Base-by-base conservation (phyloP, 139 green algal species). In the Micractinium conductrix region DNA sequence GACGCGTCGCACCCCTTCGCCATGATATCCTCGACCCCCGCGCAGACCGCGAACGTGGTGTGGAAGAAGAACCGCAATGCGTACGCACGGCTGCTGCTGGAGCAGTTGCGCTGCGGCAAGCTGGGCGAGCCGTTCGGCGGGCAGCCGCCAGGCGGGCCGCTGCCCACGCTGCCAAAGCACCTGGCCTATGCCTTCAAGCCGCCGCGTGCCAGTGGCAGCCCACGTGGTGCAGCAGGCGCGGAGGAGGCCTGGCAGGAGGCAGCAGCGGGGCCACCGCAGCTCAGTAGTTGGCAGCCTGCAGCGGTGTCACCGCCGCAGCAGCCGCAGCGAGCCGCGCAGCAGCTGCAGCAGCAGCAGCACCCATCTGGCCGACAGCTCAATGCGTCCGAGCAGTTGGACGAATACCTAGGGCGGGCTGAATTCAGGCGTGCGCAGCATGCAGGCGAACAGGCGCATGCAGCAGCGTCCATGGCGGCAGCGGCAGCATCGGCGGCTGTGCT, bases 31-130 rank as follows among this genome's bases (percentile, higher is more conserved):
- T 38, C 30, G 62, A 5, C 35, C 0, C 38, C 28, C 73, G 26
- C 67, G 55, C 79, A 90, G 87, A 93, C 85, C 1, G 68, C 60
- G 74, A 94, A 95, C 74, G 16, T 70, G 28, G 86, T 91, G 10
- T 95, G 88, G 88, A 94, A 95, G 80, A 87, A 87, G 22, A 96
- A 95, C 80, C 87, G 93, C 60, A 96, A 95, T 75, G 28, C 72
- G 21, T 92, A 95, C 58, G 89, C 88, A 7, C 65, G 80, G 12
- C 87, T 96, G 40, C 85, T 96, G 68, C 75, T 96, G 63, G 85
- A 89, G n/a, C 93, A 96, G 86, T 86, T 94, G 69, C 80, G 83
- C 12, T 58, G 74, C 33, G 92, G 92, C n/a, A 79, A 67, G 65
- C 85, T 95, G 68, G 84, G 85, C 17, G 42, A 86, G 37, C 92